A percentile compares a stretch with the other conserved stretches of the same genome.
Conservation (phyloP, 2,329 filamentous ascomycete genomes). For the Paracoccidioides brasiliensis region DNA sequence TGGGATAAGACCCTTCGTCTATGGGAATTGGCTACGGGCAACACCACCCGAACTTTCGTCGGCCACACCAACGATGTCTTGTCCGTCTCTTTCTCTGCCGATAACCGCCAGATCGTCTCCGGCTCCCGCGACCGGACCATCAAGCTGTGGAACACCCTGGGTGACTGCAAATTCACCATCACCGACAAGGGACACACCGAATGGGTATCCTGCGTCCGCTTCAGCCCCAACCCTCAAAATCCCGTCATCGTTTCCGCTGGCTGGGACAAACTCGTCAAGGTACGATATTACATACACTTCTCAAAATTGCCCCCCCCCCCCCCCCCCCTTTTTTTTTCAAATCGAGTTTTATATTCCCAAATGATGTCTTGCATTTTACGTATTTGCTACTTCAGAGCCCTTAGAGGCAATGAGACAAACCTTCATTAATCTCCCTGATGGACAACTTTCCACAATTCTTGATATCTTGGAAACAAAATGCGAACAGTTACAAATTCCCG, state of each 20-base stretch:
- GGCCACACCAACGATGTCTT: conserved; percentile 99
- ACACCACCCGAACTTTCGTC: conserved; percentile 95
- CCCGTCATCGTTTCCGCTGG: conserved; percentile 96
- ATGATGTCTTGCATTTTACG: conserved; percentile 90
- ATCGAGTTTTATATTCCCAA: conserved; percentile 31
- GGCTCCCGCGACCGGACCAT: conserved; percentile 96
- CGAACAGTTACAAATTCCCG: background rate
- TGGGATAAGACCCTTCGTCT: conserved; percentile 99
- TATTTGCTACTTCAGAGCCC: conserved; percentile 99
- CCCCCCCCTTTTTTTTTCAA: conserved; percentile 7
- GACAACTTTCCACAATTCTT: conserved; percentile 13
- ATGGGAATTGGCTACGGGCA: conserved; percentile 96
- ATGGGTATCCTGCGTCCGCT: conserved; percentile 98
- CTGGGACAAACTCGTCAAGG: conserved; percentile 99
- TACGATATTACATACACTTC: conserved; percentile 40
- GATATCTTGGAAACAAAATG: conserved; percentile 13
- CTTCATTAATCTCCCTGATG: conserved; percentile 53
- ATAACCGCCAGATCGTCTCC: conserved; percentile 99
- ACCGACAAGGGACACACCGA: conserved; percentile 99
- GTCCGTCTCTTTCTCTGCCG: conserved; percentile 99
- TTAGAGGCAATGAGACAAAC: conserved; percentile 89
- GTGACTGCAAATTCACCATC: conserved; percentile 99
- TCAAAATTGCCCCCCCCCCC: background rate
- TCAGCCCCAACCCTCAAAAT: conserved; percentile 99
- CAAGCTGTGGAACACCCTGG: conserved; percentile 99